A percentile compares a stretch with the other conserved stretches of the same genome.
Evolutionary conservation across 495 filamentous ascomycete genomes (phyloP).

Genomic region (Penicillium manginii): DNA sequence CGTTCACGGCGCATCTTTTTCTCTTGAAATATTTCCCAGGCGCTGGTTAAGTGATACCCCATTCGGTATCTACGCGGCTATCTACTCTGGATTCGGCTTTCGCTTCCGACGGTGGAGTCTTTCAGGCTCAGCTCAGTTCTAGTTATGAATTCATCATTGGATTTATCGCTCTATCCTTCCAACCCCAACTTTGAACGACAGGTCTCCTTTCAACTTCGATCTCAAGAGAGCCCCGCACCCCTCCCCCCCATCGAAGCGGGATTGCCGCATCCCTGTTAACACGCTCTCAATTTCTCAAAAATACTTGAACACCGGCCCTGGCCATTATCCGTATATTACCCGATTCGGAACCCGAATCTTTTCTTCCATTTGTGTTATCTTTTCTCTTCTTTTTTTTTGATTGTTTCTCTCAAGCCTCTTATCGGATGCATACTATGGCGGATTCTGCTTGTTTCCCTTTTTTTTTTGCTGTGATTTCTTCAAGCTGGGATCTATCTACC

Average conservation of each 20-base stretch:
- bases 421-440: conserved; percentile 30
- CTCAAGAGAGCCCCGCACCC: conserved; percentile 4
- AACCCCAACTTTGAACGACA: conserved; percentile 16
- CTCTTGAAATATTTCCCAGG: conserved; percentile 34
- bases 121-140: background rate
- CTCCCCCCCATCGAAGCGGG: too few relatives aligned
- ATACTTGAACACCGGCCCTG: conserved; percentile 9
- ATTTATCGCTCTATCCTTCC: background rate
- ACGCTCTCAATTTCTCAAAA: background rate
- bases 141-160: background rate
- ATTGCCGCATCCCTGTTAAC: too few relatives aligned
- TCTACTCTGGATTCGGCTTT: conserved; percentile 10
- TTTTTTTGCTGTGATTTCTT: conserved; percentile 5
- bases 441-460: conserved; percentile 18
- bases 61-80: conserved; percentile 20
- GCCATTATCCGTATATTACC: conserved; percentile 9
- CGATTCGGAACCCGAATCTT: conserved; percentile 8
- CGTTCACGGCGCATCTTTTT: conserved; percentile 34
- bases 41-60: conserved; percentile 35
- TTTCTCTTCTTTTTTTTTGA: background rate
- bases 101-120: conserved; percentile 4
- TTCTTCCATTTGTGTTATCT: conserved; percentile 7
- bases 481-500: background rate
- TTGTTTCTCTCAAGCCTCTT: conserved; percentile 6
- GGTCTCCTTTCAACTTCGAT: conserved; percentile 10